Percentiles rank a stretch among this genome's conserved stretches.
phyloP scores from a whole-genome alignment of 306 rosid genomes.

The Cucumis sativus region DNA sequence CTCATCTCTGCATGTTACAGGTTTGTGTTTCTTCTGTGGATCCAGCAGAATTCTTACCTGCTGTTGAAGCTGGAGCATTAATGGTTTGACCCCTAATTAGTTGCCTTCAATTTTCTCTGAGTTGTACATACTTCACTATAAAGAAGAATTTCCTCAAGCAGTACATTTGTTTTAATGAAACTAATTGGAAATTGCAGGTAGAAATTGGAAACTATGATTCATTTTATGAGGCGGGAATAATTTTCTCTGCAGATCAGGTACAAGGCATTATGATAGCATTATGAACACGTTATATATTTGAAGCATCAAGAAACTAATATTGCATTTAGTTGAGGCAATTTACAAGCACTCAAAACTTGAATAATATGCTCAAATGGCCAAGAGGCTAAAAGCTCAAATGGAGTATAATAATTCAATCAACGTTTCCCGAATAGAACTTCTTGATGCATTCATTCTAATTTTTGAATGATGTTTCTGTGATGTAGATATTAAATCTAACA shows the following conservation, averaged over 20 bases:
- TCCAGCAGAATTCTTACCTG: constrained; percentile 52
- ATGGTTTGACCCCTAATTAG: constrained; percentile 40
- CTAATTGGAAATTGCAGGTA: constrained; percentile 31
- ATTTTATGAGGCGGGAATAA: constrained; percentile 61
- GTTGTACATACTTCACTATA: background rate
- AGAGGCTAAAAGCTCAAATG: background rate
- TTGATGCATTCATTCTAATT: background rate
- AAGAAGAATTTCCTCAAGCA: background rate
- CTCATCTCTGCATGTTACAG: constrained; percentile 26
- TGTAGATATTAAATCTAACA: constrained; percentile 64
- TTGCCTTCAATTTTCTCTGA: constrained; percentile 5
- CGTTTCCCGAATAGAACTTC: background rate
- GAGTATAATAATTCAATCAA: background rate
- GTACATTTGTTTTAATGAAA: background rate
- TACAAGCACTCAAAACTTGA: background rate
- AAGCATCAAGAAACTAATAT: background rate
- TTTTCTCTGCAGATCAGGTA: constrained; percentile 83
- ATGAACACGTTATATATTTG: background rate
- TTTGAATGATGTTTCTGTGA: background rate
- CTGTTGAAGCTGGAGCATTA: constrained; percentile 85
- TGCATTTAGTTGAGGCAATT: background rate
- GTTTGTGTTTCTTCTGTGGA: constrained; percentile 90
- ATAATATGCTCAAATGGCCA: background rate
- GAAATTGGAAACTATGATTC: constrained; percentile 96
- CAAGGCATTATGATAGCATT: background rate